Base-by-base conservation (phyloP, 257 asterid species). In the Verbena officinalis region DNA sequence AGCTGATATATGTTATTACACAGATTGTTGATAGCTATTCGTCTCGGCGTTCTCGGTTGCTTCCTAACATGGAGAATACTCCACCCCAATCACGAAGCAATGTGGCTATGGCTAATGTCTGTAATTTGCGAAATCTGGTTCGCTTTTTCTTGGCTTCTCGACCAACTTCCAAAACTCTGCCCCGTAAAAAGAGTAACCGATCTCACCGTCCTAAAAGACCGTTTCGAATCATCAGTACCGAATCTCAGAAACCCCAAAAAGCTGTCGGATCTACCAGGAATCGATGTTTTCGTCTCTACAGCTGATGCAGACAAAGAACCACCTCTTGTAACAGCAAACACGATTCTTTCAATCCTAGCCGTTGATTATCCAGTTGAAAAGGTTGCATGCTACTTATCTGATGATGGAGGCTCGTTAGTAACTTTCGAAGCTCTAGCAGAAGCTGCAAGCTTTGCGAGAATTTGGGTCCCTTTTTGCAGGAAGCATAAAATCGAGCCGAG, bases 81-180 rank as follows among this genome's bases (percentile, higher is more conserved):
- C 62, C 95, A 92, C 72, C 96, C 97, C 9, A 93, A 89, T 65
- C 97, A 67, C 13, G 96, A 93, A 13, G 96, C 97, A 11, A 69
- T 87, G 78, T 90, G 98, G 96, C 43, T 92, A 20, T 93, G 98
- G 98, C 10, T 87, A 38, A 87, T 93, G 96, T 90, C 97, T 5
- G 91, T 93, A 1, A 61, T 87, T 9, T 90, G 98, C 65, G 98
- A 93, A 64, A 76, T 90, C 19, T 93, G 98, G 98, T 93, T 93
- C 51, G 98, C 97, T 0, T 58, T 87, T 27, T 93, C 97, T 2
- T 93, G 98, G 98, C 48, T 92, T 61, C 97, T 92, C 31, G 98
- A 92, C 71, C 97, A 87, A 72, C 77, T 89, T 0, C 98, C 98
- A 3, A 92, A 92, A 77, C 83, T 89, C 38, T 92, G 97, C 51